Conservation (phyloP, 2,329 filamentous ascomycete genomes). For the Colletotrichum chlorophyti region DNA sequence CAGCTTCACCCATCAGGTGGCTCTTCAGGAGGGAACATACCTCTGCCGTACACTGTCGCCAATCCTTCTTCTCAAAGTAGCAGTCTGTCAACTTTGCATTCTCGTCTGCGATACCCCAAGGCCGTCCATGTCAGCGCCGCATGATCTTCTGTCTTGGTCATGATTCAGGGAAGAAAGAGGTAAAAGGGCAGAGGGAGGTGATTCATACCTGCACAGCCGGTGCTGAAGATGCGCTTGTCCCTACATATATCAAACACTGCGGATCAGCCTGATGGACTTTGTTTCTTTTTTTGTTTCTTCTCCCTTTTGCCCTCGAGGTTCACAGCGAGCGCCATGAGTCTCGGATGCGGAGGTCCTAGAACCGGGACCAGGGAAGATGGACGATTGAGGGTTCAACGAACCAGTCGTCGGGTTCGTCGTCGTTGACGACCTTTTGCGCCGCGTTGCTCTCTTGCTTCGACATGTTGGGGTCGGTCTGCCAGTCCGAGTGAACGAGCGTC, state of each 20-base stretch:
- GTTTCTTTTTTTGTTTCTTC: neutral
- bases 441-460: conserved; percentile 60
- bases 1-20: no score
- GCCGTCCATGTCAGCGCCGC: neutral
- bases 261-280: neutral
- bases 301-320: neutral
- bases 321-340: neutral
- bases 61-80: conserved; percentile 95
- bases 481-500: no score
- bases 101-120: conserved; percentile 65
- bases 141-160: neutral
- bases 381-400: conserved; percentile 53
- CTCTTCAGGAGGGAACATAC: conserved; percentile 64
- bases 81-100: conserved; percentile 93
- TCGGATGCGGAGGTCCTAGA: neutral
- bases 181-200: neutral
- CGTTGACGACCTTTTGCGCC: conserved; percentile 53
- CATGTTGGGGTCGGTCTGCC: no score
- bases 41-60: conserved; percentile 87
- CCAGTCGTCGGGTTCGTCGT: conserved; percentile 97
- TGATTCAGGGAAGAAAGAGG: neutral
- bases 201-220: conserved; percentile 81
- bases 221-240: conserved; percentile 98
- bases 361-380: neutral
- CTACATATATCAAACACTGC: no score